Base-by-base conservation (phyloP, 345 rosid genomes). In the Acer saccharum region DNA sequence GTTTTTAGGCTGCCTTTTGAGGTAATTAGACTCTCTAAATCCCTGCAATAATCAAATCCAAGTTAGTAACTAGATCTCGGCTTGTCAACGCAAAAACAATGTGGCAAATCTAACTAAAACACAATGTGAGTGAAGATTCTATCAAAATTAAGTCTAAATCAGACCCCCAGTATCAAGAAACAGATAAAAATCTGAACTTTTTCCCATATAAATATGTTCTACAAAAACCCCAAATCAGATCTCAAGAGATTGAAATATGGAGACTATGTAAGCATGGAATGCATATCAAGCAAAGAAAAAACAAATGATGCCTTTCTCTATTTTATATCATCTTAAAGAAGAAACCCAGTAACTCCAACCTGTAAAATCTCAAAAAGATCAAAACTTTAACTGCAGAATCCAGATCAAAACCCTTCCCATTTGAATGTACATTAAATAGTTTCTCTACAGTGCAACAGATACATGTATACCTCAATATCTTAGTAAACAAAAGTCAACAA, bases 1-100 rank as follows among this genome's bases (percentile, higher is more conserved):
- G 55, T n/a, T 74, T 21, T 52, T 69, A 54, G 20, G 67, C 35
- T 69, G 54, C 76, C 60, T 68, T 73, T 35, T 20, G 65, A 23
- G 39, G 21, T 41, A 69, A 46, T 44, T 48, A 11, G 48, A 77
- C 72, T 80, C 84, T 29, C 82, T 41, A 81, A 86, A 75, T 85
- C 76, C 86, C 91, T 88, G 82, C 83, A 77, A 77, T 52, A 54
- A 50, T 3, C 73, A 72, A 68, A 74, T 65, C 29, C 10, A 50
- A 46, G 62, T 41, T 10, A 68, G 73, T 14, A 29, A 17, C 50
- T 18, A 46, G 21, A 69, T 58, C 69, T 75, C 77, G 76, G 62
- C 58, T 39, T 48, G 54, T 39, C 8, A 32, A 27, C 41, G 50
- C 41, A 46, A 39, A 12, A 69, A 35, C 39, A 35, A 35, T 35